Percentiles rank a stretch among this genome's conserved stretches.
These are phyloP conservation scores for Eucalyptus cloeziana DNA, from an alignment of 345 rosid species.

Conservation along the genomic window DNA sequence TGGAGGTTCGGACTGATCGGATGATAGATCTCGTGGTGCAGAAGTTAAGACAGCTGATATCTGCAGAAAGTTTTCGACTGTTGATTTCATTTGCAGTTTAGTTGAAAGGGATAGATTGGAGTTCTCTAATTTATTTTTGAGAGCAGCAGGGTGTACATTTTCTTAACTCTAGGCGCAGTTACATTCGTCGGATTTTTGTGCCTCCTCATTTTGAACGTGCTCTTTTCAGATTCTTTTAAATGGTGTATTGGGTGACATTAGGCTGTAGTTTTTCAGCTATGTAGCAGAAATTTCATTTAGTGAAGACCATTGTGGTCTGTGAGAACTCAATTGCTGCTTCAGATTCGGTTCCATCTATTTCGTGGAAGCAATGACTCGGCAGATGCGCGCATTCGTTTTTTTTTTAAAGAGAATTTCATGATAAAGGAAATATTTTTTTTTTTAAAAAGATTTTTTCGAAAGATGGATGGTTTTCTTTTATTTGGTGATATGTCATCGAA, in stretches of 20 bases:
- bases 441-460: too few species aligned
- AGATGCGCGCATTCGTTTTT: not conserved
- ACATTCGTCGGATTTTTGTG: not conserved
- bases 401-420: too few species aligned
- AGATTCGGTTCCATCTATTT: not conserved
- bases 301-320: not conserved
- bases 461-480: not conserved
- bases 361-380: not conserved
- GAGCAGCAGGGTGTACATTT: not conserved
- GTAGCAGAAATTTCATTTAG: not conserved
- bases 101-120: not conserved
- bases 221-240: not conserved
- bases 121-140: not conserved
- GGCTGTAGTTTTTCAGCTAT: not conserved
- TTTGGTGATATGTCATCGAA: too few species aligned
- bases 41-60: not conserved
- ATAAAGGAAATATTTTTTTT: too few species aligned
- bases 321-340: not conserved
- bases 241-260: not conserved
- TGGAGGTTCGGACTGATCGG: not conserved
- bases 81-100: not conserved
- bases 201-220: not conserved
- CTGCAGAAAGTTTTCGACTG: not conserved
- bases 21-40: not conserved
- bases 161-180: not conserved